These are phyloP conservation scores for Pythium utonaiense DNA, from an alignment of 352 stramenopile species.

Conservation along the genomic window DNA sequence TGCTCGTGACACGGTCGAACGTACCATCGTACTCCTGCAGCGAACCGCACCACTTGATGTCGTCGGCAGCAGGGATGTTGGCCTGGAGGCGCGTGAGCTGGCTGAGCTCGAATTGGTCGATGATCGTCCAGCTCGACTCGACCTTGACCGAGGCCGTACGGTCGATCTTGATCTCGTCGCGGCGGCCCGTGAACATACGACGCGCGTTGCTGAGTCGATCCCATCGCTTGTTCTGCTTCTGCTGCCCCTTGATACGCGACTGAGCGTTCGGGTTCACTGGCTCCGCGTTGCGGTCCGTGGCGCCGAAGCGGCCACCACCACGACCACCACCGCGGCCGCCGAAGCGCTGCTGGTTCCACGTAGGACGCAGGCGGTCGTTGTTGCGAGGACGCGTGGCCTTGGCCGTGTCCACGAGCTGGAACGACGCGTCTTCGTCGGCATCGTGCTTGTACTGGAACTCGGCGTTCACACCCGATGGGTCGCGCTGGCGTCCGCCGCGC, in stretches of 20 bases:
- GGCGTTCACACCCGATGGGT: constrained; percentile 84
- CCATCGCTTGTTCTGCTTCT: constrained; percentile 87
- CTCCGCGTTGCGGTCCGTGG: constrained; percentile 42
- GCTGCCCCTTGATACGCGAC: constrained; percentile 78
- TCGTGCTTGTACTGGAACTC: constrained; percentile 96
- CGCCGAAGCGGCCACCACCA: constrained; percentile 31
- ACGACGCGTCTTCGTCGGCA: constrained; percentile 86
- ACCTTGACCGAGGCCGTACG: constrained; percentile 90
- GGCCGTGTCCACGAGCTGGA: constrained; percentile 93
- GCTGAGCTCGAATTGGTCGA: constrained; percentile 96
- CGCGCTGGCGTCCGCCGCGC: constrained; percentile 41
- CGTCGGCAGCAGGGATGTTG: constrained; percentile 81
- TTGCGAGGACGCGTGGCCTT: constrained; percentile 81
- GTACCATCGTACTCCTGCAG: constrained; percentile 93
- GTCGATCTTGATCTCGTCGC: constrained; percentile 76
- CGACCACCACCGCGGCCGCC: constrained; percentile 45
- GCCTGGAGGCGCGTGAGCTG: constrained; percentile 94
- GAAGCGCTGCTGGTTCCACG: constrained; percentile 87
- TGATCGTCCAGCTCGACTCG: constrained; percentile 87
- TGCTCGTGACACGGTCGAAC: constrained; percentile 93
- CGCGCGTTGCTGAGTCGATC: constrained; percentile 74
- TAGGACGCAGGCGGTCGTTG: constrained; percentile 73
- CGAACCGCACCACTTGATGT: constrained; percentile 94
- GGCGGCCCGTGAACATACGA: constrained; percentile 58
- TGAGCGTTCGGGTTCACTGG: constrained; percentile 39